phyloP scores from a whole-genome alignment of 2,329 filamentous ascomycete genomes.

The Nigrospora sphaerica region DNA sequence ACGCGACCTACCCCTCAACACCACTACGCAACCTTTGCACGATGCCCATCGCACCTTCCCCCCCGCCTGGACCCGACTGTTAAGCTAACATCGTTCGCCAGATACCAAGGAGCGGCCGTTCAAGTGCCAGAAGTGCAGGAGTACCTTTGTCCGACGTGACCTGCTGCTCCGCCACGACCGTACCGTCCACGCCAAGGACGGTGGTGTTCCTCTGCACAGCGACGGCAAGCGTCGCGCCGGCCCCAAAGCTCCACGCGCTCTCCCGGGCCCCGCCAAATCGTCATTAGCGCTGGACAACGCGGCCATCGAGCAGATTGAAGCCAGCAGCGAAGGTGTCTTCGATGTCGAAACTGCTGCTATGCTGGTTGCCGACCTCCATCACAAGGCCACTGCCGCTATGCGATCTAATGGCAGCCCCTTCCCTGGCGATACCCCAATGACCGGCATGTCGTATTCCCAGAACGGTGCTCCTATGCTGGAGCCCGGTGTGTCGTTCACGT shows the following conservation, averaged over 20 bases:
- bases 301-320: slow-evolving; percentile 86
- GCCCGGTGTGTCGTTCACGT: slow-evolving; percentile 66
- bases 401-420: slow-evolving; percentile 49
- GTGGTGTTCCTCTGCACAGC: slow-evolving; percentile 85
- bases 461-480: slow-evolving; percentile 69
- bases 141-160: slow-evolving; percentile 96
- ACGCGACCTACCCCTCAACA: slow-evolving; percentile 6
- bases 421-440: slow-evolving; percentile 53
- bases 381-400: slow-evolving; percentile 77
- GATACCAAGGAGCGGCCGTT: slow-evolving; percentile 98
- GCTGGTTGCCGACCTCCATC: slow-evolving; percentile 96
- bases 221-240: slow-evolving; percentile 82
- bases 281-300: slow-evolving; percentile 77
- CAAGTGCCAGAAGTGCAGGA: slow-evolving; percentile 96
- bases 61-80: too few relatives aligned
- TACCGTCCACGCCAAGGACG: slow-evolving; percentile 97
- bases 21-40: slow-evolving; percentile 9
- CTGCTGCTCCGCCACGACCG: slow-evolving; percentile 93
- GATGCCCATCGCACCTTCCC: neutral
- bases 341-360: slow-evolving; percentile 97
- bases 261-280: slow-evolving; percentile 64
- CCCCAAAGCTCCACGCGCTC: slow-evolving; percentile 54
- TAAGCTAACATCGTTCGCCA: slow-evolving; percentile 34
- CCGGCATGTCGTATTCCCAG: slow-evolving; percentile 53
- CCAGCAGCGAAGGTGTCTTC: slow-evolving; percentile 81